Conservation (phyloP, 306 rosid species). For the Acmispon strigosus region DNA sequence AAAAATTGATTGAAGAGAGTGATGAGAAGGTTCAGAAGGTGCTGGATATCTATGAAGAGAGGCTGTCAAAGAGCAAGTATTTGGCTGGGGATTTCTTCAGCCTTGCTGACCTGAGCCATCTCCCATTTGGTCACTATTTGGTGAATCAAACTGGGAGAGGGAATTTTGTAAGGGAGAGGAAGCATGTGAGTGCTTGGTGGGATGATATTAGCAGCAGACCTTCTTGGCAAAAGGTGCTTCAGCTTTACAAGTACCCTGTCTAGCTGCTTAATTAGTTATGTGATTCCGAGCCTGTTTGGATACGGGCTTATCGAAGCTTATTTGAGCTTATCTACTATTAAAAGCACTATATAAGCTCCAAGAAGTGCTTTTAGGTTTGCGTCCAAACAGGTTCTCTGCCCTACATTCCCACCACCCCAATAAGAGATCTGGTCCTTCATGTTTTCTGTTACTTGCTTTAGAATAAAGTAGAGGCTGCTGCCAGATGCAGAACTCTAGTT, state of each 20-base stretch:
- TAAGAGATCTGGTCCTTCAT: neutral
- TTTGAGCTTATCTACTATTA: no score
- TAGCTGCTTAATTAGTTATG: neutral
- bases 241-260: neutral
- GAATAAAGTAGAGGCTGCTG: neutral
- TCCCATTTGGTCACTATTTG: slow-evolving; percentile 16
- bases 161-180: slow-evolving; percentile 8
- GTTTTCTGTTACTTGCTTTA: neutral
- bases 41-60: neutral
- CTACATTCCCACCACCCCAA: no score
- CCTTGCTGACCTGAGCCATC: slow-evolving; percentile 29
- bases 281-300: no score
- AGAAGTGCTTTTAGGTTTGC: no score
- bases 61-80: slow-evolving; percentile 2
- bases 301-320: no score
- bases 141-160: neutral
- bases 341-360: no score
- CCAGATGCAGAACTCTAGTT: neutral
- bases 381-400: no score
- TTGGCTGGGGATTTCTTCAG: slow-evolving; percentile 27
- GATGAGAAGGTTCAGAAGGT: neutral
- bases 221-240: slow-evolving; percentile 23
- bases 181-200: slow-evolving; percentile 29
- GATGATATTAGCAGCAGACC: slow-evolving; percentile 30
- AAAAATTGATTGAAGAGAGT: neutral